phyloP scores from a whole-genome alignment of 1,139 yeast species.

The Pichia sp. region DNA sequence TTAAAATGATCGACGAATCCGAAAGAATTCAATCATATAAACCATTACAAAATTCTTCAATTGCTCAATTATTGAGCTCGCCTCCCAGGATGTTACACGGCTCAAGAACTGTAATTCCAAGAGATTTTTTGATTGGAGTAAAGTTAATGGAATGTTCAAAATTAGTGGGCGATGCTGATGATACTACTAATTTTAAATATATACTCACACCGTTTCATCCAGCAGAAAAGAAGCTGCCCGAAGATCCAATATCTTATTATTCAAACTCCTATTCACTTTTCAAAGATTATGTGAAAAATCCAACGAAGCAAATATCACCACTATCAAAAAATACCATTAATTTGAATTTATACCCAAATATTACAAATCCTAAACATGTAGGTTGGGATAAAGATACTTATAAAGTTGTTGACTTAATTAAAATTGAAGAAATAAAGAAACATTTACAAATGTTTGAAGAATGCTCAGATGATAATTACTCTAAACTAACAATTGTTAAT shows the following conservation, averaged over 20 bases:
- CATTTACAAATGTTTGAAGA: not conserved
- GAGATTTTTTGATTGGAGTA: conserved; percentile 21
- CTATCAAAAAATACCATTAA: not conserved
- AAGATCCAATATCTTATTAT: conserved; percentile 11
- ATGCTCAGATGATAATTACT: not conserved
- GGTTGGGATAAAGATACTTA: conserved; percentile 10
- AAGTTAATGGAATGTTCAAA: conserved; percentile 15
- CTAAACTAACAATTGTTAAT: not conserved
- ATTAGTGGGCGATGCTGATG: not conserved
- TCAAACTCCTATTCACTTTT: conserved; percentile 4
- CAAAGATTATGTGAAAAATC: not conserved
- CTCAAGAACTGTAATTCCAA: conserved; percentile 22
- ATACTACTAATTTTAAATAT: not conserved
- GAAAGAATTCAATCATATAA: conserved; percentile 19
- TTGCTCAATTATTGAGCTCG: conserved; percentile 19
- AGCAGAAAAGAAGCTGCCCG: conserved; percentile 5
- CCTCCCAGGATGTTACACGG: conserved; percentile 23
- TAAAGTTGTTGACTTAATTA: conserved; percentile 7
- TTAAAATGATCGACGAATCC: conserved; percentile 8
- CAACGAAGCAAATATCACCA: not conserved
- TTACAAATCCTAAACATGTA: not conserved
- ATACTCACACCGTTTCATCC: conserved; percentile 10
- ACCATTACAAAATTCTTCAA: conserved; percentile 15
- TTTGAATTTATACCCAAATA: conserved; percentile 1
- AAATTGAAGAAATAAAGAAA: not conserved